Conservation (phyloP, 225 moss, liverwort and hornwort species). For the Ulota crispa region DNA sequence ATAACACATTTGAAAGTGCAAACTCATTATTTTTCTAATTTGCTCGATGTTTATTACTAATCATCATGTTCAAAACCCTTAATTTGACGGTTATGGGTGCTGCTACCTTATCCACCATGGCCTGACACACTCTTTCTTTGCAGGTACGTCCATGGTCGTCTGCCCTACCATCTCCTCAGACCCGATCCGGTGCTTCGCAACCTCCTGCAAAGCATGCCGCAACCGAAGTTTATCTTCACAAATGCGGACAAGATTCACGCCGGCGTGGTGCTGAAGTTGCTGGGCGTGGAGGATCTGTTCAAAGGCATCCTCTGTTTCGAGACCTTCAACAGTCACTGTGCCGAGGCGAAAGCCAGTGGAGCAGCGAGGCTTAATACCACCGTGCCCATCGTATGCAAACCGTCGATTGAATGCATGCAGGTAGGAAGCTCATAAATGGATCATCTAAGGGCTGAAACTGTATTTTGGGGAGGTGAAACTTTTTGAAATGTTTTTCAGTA, state of each 20-base stretch:
- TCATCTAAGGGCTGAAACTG: no score
- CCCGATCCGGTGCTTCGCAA: constrained; percentile 56
- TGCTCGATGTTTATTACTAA: no score
- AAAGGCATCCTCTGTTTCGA: constrained; percentile 56
- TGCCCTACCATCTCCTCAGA: constrained; percentile 55
- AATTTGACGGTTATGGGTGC: no score
- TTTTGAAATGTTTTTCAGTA: no score
- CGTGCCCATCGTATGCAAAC: constrained; percentile 55
- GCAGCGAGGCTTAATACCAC: constrained; percentile 24
- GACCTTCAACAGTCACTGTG: constrained; percentile 49
- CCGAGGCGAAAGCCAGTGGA: constrained; percentile 27
- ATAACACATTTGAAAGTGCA: no score
- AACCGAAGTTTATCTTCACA: constrained; percentile 59
- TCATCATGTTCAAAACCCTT: no score
- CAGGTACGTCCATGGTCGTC: constrained; percentile 56
- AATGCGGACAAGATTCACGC: constrained; percentile 65
- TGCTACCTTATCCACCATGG: no score
- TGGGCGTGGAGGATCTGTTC: constrained; percentile 62
- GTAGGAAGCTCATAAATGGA: no score
- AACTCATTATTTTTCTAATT: no score
- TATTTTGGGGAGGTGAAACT: no score
- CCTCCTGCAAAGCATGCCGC: constrained; percentile 61
- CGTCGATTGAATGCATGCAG: constrained; percentile 40
- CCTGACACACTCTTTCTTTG: background rate
- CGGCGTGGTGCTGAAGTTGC: constrained; percentile 32